Evolutionary conservation across 2,329 filamentous ascomycete genomes (phyloP).

Genomic region (Pyrenophora seminiperda): DNA sequence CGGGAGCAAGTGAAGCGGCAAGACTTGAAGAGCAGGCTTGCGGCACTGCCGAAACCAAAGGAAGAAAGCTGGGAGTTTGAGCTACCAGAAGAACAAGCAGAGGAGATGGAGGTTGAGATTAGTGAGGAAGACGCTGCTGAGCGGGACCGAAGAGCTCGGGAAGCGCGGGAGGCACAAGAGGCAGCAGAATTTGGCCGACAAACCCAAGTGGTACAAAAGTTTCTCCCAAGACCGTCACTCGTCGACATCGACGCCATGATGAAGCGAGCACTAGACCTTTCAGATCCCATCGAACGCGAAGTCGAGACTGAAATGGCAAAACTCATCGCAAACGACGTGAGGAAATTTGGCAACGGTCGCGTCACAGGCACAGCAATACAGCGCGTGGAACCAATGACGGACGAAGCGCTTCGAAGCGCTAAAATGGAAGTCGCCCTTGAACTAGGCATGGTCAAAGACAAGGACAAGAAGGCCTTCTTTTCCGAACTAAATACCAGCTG

Average conservation of each 20-base stretch:
- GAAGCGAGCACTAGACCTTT: constrained; percentile 63
- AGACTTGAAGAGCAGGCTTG: constrained; percentile 73
- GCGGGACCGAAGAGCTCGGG: constrained; percentile 71
- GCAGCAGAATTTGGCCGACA: constrained; percentile 76
- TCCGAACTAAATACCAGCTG: constrained; percentile 52
- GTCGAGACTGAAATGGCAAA: constrained; percentile 79
- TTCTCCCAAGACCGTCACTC: constrained; percentile 74
- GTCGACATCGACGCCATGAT: constrained; percentile 74
- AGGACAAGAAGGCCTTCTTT: constrained; percentile 55
- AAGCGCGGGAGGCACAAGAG: constrained; percentile 66
- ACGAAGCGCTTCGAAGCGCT: constrained; percentile 74
- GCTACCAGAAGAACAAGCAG: constrained; percentile 79
- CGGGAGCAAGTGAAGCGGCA: constrained; percentile 71
- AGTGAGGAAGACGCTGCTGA: constrained; percentile 73
- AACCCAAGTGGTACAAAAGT: constrained; percentile 88
- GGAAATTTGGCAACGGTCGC: constrained; percentile 71
- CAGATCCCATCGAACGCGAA: constrained; percentile 68
- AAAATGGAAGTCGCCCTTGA: constrained; percentile 77
- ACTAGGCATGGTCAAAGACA: constrained; percentile 58
- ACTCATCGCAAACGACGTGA: constrained; percentile 81
- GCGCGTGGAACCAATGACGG: constrained; percentile 68
- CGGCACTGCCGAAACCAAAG: constrained; percentile 87
- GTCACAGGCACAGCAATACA: constrained; percentile 64
- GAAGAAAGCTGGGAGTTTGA: constrained; percentile 95
- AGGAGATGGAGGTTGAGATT: constrained; percentile 59